Evolutionary conservation across 371 early-diverging fungal genomes (phyloP).

Genomic region (Nosema muscidifuracis): DNA sequence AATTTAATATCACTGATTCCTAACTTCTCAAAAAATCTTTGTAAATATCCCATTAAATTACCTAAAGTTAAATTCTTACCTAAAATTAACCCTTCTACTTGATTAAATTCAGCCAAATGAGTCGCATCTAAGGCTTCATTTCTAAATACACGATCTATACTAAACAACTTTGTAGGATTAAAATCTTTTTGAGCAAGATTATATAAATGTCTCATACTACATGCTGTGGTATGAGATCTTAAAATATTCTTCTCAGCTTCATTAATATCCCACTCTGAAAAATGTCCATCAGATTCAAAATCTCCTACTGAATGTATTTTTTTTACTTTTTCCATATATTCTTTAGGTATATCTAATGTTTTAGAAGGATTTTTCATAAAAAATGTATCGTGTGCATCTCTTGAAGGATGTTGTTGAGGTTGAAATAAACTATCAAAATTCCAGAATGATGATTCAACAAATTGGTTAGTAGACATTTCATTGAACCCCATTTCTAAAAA

Average conservation of each 20-base stretch:
- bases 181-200: slow-evolving; percentile 71
- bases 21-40: slow-evolving; percentile 91
- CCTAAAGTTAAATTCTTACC: slow-evolving; percentile 87
- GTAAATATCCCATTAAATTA: slow-evolving; percentile 88
- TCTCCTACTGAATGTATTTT: slow-evolving; percentile 84
- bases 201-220: slow-evolving; percentile 83
- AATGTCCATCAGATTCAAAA: slow-evolving; percentile 87
- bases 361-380: slow-evolving; percentile 70
- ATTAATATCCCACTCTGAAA: slow-evolving; percentile 79
- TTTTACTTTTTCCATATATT: slow-evolving; percentile 80
- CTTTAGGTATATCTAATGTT: slow-evolving; percentile 69
- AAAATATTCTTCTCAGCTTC: slow-evolving; percentile 89
- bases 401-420: slow-evolving; percentile 97
- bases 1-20: slow-evolving; percentile 86
- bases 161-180: slow-evolving; percentile 90
- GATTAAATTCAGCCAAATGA: slow-evolving; percentile 99
- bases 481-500: slow-evolving; percentile 96
- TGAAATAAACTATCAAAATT: slow-evolving; percentile 99
- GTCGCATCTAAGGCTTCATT: slow-evolving; percentile 98
- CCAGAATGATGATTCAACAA: slow-evolving; percentile 98
- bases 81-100: slow-evolving; percentile 95
- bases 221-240: slow-evolving; percentile 97
- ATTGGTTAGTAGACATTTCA: slow-evolving; percentile 96
- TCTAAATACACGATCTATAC: slow-evolving; percentile 97
- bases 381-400: slow-evolving; percentile 98